phyloP scores from a whole-genome alignment of 768 basidiomycete species.

The Boletus vinaceobasis region DNA sequence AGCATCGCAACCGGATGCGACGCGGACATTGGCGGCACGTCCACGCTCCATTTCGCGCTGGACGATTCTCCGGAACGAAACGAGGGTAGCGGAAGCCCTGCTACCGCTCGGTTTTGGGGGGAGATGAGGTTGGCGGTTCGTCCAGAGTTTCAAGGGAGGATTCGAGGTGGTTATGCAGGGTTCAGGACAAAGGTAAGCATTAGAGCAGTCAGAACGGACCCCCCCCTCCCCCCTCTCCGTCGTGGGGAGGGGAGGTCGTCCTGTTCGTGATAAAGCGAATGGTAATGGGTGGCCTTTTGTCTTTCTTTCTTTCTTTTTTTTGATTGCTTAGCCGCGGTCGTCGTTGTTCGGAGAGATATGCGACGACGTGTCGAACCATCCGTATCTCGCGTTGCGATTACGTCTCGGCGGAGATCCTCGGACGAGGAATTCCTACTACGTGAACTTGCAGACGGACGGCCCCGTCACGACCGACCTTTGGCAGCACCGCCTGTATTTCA shows the following conservation, averaged over 20 bases:
- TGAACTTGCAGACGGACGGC: conserved; percentile 90
- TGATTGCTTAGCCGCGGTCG: conserved; percentile 54
- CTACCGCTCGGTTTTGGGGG: conserved; percentile 76
- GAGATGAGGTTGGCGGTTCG: conserved; percentile 70
- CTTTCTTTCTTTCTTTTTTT: background rate
- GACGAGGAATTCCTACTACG: conserved; percentile 83
- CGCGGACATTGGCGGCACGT: conserved; percentile 81
- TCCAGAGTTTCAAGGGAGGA: conserved; percentile 58
- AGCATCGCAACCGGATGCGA: conserved; percentile 83
- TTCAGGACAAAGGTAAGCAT: conserved; percentile 76
- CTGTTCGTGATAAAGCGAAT: background rate
- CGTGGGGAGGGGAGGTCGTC: background rate
- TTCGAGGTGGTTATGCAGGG: conserved; percentile 87
- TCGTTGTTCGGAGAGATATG: conserved; percentile 82
- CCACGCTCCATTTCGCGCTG: conserved; percentile 73
- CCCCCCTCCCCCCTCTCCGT: background rate
- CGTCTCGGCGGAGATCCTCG: conserved; percentile 73
- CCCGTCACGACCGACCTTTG: conserved; percentile 81
- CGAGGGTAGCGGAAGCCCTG: conserved; percentile 41
- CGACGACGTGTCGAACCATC: conserved; percentile 81
- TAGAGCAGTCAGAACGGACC: background rate
- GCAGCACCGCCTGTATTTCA: conserved; percentile 89
- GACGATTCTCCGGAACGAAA: conserved; percentile 50
- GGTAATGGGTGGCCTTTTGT: background rate
- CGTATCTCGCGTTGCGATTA: conserved; percentile 77